Evolutionary conservation across 352 stramenopile genomes (phyloP), one percentile per base, ranked within the genome.

Genomic region (Globisporangium paddicum): DNA sequence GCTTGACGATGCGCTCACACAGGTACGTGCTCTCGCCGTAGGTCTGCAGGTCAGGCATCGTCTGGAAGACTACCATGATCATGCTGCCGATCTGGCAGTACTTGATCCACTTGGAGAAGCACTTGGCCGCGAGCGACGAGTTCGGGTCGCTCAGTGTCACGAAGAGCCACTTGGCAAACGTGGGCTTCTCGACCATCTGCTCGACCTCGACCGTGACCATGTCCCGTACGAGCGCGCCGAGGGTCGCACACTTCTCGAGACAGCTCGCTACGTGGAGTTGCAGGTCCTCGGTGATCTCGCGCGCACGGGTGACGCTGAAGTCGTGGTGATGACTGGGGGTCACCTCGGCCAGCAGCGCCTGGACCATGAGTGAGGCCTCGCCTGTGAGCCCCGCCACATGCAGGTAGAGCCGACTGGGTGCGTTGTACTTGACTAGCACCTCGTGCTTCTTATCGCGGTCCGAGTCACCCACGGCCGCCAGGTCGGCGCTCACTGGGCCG

Each of bases 351-450:
- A 70, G 34, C 4, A 91, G 66, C 6, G 79, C 75, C 53, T 87
- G 75, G 18, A 77, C 71, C 66, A 91, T 91, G 16, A 91, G 63
- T 4, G 81, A 86, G 0, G 79, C 73, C 47, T 89, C 79, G 23
- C 81, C 81, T 2, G 75, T 84, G 46, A 88, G 71, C 16, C 77
- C 70, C 7, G 81, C 79, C 21, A 91, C 66, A 0, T 69, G 73
- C 23, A 91, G 30, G 60, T 89, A 91, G 2, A 81, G 52, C 45
- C 76, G 82, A 54, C 87, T 91, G 13, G 81, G 81, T 0, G 70
- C 67, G 45, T 89, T 89, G 60, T 91, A 91, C 64, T 91, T 91
- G 68, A 87, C 77, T 2, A 91, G 67, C 37, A 91, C 82, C 41
- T 91, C 81, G 30, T 88, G 79, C 55, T 88, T 89, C 48, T 57